Conservation (phyloP, 768 basidiomycete species). For the Termitomyces sp. region DNA sequence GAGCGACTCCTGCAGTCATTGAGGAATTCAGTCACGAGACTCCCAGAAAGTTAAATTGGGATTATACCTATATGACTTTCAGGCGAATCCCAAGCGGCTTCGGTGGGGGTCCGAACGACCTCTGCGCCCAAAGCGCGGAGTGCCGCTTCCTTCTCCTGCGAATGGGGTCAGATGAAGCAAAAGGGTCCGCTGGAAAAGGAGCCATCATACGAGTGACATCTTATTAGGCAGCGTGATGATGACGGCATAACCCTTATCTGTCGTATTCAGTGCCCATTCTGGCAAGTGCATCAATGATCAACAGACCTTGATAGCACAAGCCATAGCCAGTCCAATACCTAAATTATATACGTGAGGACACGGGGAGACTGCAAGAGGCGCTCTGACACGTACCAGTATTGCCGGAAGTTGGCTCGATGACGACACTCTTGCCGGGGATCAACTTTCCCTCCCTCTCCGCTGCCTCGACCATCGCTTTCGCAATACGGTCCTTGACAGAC, state of each 20-base stretch:
- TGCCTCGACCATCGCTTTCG: constrained; percentile 93
- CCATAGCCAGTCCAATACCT: constrained; percentile 93
- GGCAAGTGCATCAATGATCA: neutral
- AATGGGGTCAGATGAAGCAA: neutral
- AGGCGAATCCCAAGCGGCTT: constrained; percentile 83
- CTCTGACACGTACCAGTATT: constrained; percentile 67
- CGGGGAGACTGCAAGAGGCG: neutral
- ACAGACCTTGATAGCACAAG: constrained; percentile 87
- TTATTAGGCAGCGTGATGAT: constrained; percentile 91
- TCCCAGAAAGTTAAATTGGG: constrained; percentile 20
- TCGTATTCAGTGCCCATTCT: constrained; percentile 62
- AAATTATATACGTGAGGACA: neutral
- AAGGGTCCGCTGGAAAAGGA: neutral
- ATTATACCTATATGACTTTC: constrained; percentile 88
- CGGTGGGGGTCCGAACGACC: constrained; percentile 90
- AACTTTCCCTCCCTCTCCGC: constrained; percentile 87
- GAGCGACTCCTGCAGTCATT: constrained; percentile 83
- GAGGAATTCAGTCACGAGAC: constrained; percentile 84
- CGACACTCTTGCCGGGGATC: constrained; percentile 79
- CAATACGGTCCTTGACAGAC: constrained; percentile 94
- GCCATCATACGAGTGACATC: constrained; percentile 65
- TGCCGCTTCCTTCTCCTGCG: constrained; percentile 86
- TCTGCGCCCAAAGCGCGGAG: constrained; percentile 90
- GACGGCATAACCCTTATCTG: constrained; percentile 86
- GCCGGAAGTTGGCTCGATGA: constrained; percentile 94